Percentiles rank a stretch among this genome's conserved stretches.
phyloP scores from a whole-genome alignment of 1,284 basidiomycete genomes.

The Gomphus bonarii region DNA sequence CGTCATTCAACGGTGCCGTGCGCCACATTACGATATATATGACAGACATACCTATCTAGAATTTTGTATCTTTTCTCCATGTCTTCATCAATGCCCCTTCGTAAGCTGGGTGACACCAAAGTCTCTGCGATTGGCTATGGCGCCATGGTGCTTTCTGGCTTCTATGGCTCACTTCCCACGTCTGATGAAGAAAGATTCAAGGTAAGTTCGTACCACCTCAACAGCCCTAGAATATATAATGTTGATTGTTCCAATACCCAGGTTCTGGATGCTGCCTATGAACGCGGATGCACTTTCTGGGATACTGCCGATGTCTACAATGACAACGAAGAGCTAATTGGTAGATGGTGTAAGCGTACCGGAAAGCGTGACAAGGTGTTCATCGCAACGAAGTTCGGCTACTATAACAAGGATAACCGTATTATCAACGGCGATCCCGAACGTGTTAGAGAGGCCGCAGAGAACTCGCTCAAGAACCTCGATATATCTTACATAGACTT shows the following conservation, averaged over 20 bases:
- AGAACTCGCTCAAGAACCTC: conserved; percentile 30
- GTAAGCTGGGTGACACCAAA: conserved; percentile 20
- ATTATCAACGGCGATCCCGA: conserved; percentile 24
- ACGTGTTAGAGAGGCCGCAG: conserved; percentile 26
- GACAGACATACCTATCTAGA: too few relatives aligned
- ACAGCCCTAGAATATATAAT: not conserved
- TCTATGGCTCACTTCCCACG: conserved; percentile 16
- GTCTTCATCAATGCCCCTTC: not conserved
- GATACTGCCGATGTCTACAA: conserved; percentile 28
- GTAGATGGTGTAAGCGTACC: conserved; percentile 33
- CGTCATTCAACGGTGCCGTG: too few relatives aligned
- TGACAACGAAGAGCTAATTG: conserved; percentile 34
- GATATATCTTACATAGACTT: conserved; percentile 37
- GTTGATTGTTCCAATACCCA: not conserved
- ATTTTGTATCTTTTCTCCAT: too few relatives aligned
- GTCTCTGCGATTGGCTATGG: conserved; percentile 29
- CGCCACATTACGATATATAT: too few relatives aligned
- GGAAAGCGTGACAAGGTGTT: conserved; percentile 32
- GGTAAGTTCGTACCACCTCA: conserved; percentile 16
- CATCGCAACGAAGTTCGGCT: conserved; percentile 42
- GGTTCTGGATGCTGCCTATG: conserved; percentile 17
- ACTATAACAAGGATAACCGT: conserved; percentile 11
- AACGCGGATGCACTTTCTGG: conserved; percentile 31
- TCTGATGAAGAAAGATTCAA: conserved; percentile 33
- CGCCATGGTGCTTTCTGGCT: conserved; percentile 26